phyloP scores from a whole-genome alignment of 768 basidiomycete species.

The Mycena maculata region DNA sequence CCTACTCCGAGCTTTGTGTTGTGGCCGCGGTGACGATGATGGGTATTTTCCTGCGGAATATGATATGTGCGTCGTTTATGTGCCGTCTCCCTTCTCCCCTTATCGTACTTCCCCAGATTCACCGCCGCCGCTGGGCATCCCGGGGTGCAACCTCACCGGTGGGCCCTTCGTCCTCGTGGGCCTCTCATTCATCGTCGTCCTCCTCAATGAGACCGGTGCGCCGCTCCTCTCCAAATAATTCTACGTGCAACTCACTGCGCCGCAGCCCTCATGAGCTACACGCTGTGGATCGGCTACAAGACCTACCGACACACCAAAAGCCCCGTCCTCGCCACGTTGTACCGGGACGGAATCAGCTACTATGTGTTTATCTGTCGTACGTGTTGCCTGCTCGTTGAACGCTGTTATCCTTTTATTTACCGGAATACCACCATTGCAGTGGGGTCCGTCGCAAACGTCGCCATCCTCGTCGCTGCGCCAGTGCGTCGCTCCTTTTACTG shows the following conservation, averaged over 20 bases:
- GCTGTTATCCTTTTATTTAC: neutral
- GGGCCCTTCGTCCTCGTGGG: conserved; percentile 21
- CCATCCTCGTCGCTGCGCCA: conserved; percentile 30
- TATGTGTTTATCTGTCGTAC: conserved; percentile 18
- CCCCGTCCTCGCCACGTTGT: conserved; percentile 21
- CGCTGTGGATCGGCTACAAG: conserved; percentile 18
- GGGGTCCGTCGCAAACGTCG: conserved; percentile 32
- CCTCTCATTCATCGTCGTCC: conserved; percentile 24
- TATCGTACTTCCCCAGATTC: neutral
- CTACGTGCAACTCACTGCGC: neutral
- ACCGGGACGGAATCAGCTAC: conserved; percentile 26
- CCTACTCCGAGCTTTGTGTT: neutral
- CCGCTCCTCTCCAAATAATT: neutral
- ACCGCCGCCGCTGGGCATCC: neutral
- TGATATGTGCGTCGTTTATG: too few species aligned
- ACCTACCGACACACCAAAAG: conserved; percentile 19
- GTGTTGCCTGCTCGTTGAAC: neutral
- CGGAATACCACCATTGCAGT: conserved; percentile 8
- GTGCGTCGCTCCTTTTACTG: conserved; percentile 26
- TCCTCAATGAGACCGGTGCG: conserved; percentile 23
- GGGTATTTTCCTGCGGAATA: too few species aligned
- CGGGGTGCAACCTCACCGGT: conserved; percentile 22
- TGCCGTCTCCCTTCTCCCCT: neutral
- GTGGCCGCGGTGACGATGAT: too few species aligned
- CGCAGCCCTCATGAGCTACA: conserved; percentile 19